Percentiles rank a stretch among this genome's conserved stretches.
Conservation (phyloP, 257 asterid genomes). For the Plantago elongata region DNA sequence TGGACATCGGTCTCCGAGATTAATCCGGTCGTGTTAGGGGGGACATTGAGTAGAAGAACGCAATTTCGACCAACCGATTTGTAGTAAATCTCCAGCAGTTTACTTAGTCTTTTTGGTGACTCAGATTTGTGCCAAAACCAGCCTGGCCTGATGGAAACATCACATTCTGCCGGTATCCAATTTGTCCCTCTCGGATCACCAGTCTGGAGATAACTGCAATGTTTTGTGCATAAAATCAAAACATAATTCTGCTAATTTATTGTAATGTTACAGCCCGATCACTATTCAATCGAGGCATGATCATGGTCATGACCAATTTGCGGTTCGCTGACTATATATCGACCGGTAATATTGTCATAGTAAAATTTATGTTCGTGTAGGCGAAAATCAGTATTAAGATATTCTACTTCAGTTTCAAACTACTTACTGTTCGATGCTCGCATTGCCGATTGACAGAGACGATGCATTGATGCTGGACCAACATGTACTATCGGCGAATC, state of each 20-base stretch:
- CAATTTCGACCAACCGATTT: conserved; percentile 92
- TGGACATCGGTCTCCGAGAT: conserved; percentile 57
- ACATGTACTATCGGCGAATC: conserved; percentile 71
- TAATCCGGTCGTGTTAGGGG: conserved; percentile 74
- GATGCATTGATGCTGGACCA: conserved; percentile 93
- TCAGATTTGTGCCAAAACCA: conserved; percentile 95
- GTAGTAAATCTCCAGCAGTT: conserved; percentile 69
- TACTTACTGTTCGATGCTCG: conserved; percentile 44
- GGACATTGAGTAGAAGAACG: conserved; percentile 73
- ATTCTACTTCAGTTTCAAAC: not conserved
- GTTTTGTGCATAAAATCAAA: not conserved
- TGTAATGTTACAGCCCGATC: no score
- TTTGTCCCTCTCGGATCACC: conserved; percentile 80
- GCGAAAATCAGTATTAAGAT: not conserved
- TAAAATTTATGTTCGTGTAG: no score
- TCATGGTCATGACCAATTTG: no score
- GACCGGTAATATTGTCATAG: no score
- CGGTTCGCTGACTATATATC: no score
- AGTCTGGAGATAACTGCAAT: conserved; percentile 63
- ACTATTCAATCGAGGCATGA: no score
- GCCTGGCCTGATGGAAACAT: conserved; percentile 73
- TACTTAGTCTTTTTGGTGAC: conserved; percentile 52
- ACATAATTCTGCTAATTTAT: not conserved
- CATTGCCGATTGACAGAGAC: conserved; percentile 67
- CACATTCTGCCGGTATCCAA: conserved; percentile 96